Evolutionary conservation across 2,329 filamentous ascomycete species (phyloP).

Genomic region (Xylaria sp.): DNA sequence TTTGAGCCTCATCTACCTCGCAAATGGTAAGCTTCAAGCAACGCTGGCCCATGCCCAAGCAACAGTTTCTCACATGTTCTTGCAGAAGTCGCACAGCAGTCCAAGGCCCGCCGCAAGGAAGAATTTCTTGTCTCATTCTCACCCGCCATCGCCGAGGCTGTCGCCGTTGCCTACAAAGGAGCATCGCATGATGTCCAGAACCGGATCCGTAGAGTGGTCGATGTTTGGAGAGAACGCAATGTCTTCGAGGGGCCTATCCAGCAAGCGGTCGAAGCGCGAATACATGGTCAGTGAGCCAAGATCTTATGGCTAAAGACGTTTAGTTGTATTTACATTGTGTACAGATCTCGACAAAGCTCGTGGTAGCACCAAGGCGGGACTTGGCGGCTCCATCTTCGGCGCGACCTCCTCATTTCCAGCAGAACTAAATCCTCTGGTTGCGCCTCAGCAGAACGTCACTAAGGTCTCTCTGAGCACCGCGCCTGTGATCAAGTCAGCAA

Average conservation of each 20-base stretch:
- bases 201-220: slow-evolving; percentile 88
- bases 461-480: slow-evolving; percentile 78
- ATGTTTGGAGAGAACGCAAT: slow-evolving; percentile 88
- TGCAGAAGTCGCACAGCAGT: slow-evolving; percentile 93
- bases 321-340: slow-evolving; percentile 30
- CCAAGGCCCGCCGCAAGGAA: slow-evolving; percentile 89
- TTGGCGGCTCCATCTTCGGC: slow-evolving; percentile 74
- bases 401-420: slow-evolving; percentile 71
- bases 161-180: slow-evolving; percentile 88
- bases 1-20: slow-evolving; percentile 91
- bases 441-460: slow-evolving; percentile 76
- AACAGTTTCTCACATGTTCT: slow-evolving; percentile 30
- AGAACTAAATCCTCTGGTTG: slow-evolving; percentile 80
- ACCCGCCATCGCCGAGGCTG: slow-evolving; percentile 91
- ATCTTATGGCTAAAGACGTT: neutral
- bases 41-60: slow-evolving; percentile 9
- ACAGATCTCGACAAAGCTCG: slow-evolving; percentile 72
- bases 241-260: slow-evolving; percentile 88
- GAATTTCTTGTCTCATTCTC: slow-evolving; percentile 94
- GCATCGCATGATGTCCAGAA: slow-evolving; percentile 85
- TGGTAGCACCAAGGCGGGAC: slow-evolving; percentile 62
- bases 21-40: slow-evolving; percentile 75
- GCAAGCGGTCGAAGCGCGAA: slow-evolving; percentile 79
- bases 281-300: slow-evolving; percentile 71
- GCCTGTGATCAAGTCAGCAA: slow-evolving; percentile 74